Base-by-base conservation (phyloP, 371 early-diverging fungal species). In the Amoeboaphelidium protococcarum region DNA sequence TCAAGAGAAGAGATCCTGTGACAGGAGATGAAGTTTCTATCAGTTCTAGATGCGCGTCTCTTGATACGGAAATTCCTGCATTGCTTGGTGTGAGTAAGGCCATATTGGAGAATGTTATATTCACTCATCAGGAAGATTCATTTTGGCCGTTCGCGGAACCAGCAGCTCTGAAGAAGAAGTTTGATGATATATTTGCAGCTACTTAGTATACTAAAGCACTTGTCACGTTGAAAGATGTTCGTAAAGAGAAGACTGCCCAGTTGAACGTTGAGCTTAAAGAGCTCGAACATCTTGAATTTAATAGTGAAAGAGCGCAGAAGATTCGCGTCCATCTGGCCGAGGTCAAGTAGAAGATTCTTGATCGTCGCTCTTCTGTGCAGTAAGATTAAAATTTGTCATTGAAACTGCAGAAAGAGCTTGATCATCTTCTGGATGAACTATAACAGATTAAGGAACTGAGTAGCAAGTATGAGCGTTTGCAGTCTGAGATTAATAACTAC, bases 61-160 rank as follows among this genome's bases (percentile, higher is more conserved):
- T 96, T 43, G 91, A 98, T 64, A 60, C 67, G 1, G 82, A 82
- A 53, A 55, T 98, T 26, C 80, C 84, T 0, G 51, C 69, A 26
- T 77, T 82, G 50, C 65, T 99, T 2, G 95, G 92, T 6, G 86
- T 89, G 12, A 78, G 82, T 20, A 68, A 71, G 47, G 81, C 97
- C 0, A 81, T 99, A 25, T 60, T 99, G 23, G 97, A 99, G 48
- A 92, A 86, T 63, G 98, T 99, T 27, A 83, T 99, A 16, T 99
- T 99, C 54, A 95, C 96, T 59, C 99, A 98, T 58, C 99, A 99
- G 63, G 99, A 99, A 58, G 99, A 99, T 12, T 82, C 86, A 41
- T 82, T 76, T 52, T 99, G 99, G 91, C 97, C 97, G 4, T 66
- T 99, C 19, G 69, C 83, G 0, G 99, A 99, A 53, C 77, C 98